Conservation (phyloP, 2,329 filamentous ascomycete genomes). For the Paradendryphiella salina region DNA sequence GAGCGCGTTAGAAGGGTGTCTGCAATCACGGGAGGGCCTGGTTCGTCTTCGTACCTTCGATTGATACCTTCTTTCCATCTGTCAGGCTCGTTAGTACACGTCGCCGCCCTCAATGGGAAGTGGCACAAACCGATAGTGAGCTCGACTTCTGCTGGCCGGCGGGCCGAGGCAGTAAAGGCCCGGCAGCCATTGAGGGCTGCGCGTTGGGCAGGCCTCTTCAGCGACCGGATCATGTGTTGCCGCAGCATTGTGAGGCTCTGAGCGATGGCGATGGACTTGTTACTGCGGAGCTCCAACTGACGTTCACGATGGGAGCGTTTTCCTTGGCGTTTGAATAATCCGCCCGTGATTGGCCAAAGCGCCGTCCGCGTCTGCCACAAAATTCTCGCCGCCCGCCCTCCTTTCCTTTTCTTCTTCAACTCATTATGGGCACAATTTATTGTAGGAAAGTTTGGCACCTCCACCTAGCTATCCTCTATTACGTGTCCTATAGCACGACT, state of each 20-base stretch:
- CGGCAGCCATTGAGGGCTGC: conserved; percentile 64
- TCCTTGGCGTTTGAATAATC: conserved; percentile 27
- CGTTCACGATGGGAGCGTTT: conserved; percentile 27
- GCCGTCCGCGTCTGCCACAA: conserved; percentile 27
- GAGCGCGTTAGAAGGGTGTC: conserved; percentile 34
- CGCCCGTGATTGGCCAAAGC: conserved; percentile 41
- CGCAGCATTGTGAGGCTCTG: conserved; percentile 59
- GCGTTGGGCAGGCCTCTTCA: conserved; percentile 59
- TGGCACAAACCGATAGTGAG: conserved; percentile 81
- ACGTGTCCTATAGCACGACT: conserved; percentile 63
- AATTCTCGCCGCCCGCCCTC: conserved; percentile 26
- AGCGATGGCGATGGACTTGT: conserved; percentile 35
- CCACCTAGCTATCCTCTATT: conserved; percentile 63
- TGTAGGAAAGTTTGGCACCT: conserved; percentile 60
- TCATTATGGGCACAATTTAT: conserved; percentile 68
- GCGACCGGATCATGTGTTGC: conserved; percentile 65
- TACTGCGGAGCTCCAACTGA: conserved; percentile 30
- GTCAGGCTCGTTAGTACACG: conserved; percentile 44
- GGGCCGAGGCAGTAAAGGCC: conserved; percentile 78
- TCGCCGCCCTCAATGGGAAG: conserved; percentile 20
- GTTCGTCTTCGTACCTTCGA: conserved; percentile 71
- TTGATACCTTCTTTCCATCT: conserved; percentile 98
- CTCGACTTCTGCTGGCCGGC: conserved; percentile 88
- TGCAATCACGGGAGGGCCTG: conserved; percentile 13
- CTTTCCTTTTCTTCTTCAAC: conserved; percentile 49